A percentile compares a stretch with the other conserved stretches of the same genome.
Evolutionary conservation across 2,329 filamentous ascomycete genomes (phyloP).

Genomic region (Mycosphaerella sp.): DNA sequence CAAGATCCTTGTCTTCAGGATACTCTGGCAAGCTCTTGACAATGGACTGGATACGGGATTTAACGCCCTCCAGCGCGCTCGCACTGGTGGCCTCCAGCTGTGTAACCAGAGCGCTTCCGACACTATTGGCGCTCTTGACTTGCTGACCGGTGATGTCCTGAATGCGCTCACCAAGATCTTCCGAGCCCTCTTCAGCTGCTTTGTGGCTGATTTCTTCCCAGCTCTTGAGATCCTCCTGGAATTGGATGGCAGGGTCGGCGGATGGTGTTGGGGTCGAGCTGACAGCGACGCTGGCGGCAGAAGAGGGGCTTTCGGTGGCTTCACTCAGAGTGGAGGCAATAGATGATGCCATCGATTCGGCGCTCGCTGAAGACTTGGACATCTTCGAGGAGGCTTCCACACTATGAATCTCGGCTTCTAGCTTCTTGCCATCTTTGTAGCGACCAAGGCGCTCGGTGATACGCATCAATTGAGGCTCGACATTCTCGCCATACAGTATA

Average conservation of each 20-base stretch:
- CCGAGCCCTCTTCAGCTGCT: slow-evolving; percentile 76
- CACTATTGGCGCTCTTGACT: slow-evolving; percentile 56
- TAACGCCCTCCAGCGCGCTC: slow-evolving; percentile 58
- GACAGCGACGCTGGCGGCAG: slow-evolving; percentile 18
- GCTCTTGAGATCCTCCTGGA: slow-evolving; percentile 68
- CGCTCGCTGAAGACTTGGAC: slow-evolving; percentile 25
- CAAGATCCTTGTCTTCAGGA: slow-evolving; percentile 47
- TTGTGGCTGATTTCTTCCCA: slow-evolving; percentile 88
- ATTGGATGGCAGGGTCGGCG: slow-evolving; percentile 47
- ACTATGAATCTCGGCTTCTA: slow-evolving; percentile 54
- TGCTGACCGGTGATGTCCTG: slow-evolving; percentile 67
- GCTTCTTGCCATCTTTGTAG: slow-evolving; percentile 59
- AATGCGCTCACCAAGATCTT: slow-evolving; percentile 58
- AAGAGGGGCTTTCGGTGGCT: slow-evolving; percentile 25
- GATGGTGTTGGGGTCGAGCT: slow-evolving; percentile 39
- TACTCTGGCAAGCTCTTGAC: slow-evolving; percentile 53
- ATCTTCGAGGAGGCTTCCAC: slow-evolving; percentile 38
- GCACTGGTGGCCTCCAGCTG: slow-evolving; percentile 63
- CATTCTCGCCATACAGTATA: slow-evolving; percentile 78
- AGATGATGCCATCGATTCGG: slow-evolving; percentile 25
- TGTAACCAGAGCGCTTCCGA: slow-evolving; percentile 60
- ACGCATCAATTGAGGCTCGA: slow-evolving; percentile 88
- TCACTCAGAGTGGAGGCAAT: slow-evolving; percentile 25
- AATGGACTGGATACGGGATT: slow-evolving; percentile 56
- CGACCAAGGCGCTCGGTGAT: slow-evolving; percentile 84